Percentiles rank a stretch among this genome's conserved stretches.
phyloP scores from a whole-genome alignment of 1,139 yeast species.

The Lodderomyces theae region DNA sequence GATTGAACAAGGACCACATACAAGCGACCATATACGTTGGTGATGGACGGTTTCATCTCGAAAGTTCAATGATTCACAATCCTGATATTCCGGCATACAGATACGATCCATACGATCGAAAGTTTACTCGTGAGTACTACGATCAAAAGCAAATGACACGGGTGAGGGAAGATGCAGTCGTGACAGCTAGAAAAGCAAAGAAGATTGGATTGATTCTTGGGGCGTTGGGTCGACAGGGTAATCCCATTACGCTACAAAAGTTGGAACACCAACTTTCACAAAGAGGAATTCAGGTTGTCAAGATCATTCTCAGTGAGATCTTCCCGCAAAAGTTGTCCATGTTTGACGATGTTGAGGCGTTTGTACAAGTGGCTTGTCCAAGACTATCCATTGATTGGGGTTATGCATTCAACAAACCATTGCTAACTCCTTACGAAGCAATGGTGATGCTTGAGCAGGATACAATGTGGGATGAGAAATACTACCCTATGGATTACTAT shows the following conservation, averaged over 20 bases:
- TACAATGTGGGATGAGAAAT: conserved; percentile 58
- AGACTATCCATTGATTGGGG: conserved; percentile 98
- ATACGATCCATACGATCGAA: conserved; percentile 91
- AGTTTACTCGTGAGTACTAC: conserved; percentile 84
- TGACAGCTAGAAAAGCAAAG: conserved; percentile 54
- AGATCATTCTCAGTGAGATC: conserved; percentile 85
- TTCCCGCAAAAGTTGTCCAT: conserved; percentile 92
- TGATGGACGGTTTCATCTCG: conserved; percentile 94
- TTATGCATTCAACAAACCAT: conserved; percentile 89
- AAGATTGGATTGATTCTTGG: conserved; percentile 87
- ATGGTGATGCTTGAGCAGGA: conserved; percentile 84
- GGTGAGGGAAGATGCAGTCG: conserved; percentile 73
- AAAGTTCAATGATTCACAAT: conserved; percentile 95
- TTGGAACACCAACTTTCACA: conserved; percentile 52
- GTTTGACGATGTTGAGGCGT: conserved; percentile 92
- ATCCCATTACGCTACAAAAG: conserved; percentile 66
- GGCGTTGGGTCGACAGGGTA: conserved; percentile 97
- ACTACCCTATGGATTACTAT: conserved; percentile 96
- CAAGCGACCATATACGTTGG: conserved; percentile 90
- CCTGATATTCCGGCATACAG: conserved; percentile 89
- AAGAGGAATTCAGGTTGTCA: conserved; percentile 68
- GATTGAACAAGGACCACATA: conserved; percentile 58
- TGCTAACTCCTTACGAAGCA: conserved; percentile 93
- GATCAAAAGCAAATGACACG: conserved; percentile 79
- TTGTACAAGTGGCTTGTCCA: conserved; percentile 98